Evolutionary conservation across 441 rosid species (phyloP), one percentile per base, ranked within the genome.

Genomic region (Monsonia emarginata): DNA sequence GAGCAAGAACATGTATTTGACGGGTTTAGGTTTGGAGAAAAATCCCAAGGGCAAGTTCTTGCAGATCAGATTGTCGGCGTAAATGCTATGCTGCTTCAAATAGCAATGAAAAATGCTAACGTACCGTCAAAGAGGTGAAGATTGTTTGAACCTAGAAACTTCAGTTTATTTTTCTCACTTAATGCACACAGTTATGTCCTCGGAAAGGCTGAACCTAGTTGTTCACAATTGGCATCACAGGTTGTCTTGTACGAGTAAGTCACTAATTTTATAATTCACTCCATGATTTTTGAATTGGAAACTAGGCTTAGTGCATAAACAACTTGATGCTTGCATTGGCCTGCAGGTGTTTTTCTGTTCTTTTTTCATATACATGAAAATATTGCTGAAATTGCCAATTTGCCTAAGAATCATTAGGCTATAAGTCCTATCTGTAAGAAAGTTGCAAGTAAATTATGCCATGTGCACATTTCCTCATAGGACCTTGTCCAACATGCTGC

Each of bases 1-100:
- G 91, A 84, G 73, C 96, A 89, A 36, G 84, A 89, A 42, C 98
- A 92, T 73, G 87, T 92, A 66, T 85, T 92, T 80, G 82, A 86
- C 78, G 98, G 96, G 58, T 76, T 89, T 44, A 78, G 86, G 74
- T 83, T 76, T 71, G 96, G 96, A 46, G 90, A 84, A 63, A 92
- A 89, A 76, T 75, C 84, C 63, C 84, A 92, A 76, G 80, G 78
- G 67, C 84, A 74, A 74, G 68, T 84, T 44, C 88, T 92, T 64
- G 86, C 95, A 38, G 82, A 83, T 72, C 83, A 86, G 76, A 92
- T 89, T 70, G 73, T 88, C 61, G 71, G 81, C 7, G 74, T 88
- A 2, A 88, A 89, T 84, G 81, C 89, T 38, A 82, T 81, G 68
- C 81, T 92, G 76, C 83, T 92, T 77, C 96, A 84, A 65, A 83